Base-by-base conservation (phyloP, 164 flowering plant genomes). In the Houttuynia cordata region DNA sequence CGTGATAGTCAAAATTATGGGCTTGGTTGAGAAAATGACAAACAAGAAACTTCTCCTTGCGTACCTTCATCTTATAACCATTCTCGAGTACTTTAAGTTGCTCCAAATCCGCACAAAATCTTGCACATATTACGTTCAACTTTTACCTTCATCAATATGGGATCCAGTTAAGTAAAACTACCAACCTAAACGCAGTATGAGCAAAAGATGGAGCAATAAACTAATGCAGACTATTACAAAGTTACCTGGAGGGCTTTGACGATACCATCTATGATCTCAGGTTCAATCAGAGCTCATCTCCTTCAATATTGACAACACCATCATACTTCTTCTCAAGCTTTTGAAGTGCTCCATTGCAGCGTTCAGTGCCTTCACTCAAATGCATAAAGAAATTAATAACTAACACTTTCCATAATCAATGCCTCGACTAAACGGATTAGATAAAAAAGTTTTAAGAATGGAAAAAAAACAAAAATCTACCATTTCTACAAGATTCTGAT, bases 11-110 rank as follows among this genome's bases (percentile, higher is more conserved):
- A 41, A 0, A 41, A 41, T 41, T 41, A 8, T 41, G 13, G 13
- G 13, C 0, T 41, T 41, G 45, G 45, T 41, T 41, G 10, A 13
- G 8, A 8, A 41, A 41, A 13, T 41, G 45, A 8, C 45, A 41
- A 0, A 41, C 8, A 41, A 13, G 13, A 13, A 41, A 41, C 13
- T 13, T 41, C 10, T 13, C 8, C 13, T 41, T 45, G 1, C 45
- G 12, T 73, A 89, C 99, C 97, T 90, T 90, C 96, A 90, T 86
- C 69, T 83, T 93, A 65, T 93, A 93, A 5, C 99, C 99, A 81
- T 93, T 86, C 71, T 93, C 99, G 64, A 93, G 90, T 64, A 88
- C 97, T 79, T 93, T 93, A 34, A 93, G 92, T 65, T 93, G 99
- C 67, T 93, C 97, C 37, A 93, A 74, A 73, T 93, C 97, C 80